A percentile compares a stretch with the other conserved stretches of the same genome.
Conservation (phyloP, 2,329 filamentous ascomycete genomes). For the Aspergillus candidus region DNA sequence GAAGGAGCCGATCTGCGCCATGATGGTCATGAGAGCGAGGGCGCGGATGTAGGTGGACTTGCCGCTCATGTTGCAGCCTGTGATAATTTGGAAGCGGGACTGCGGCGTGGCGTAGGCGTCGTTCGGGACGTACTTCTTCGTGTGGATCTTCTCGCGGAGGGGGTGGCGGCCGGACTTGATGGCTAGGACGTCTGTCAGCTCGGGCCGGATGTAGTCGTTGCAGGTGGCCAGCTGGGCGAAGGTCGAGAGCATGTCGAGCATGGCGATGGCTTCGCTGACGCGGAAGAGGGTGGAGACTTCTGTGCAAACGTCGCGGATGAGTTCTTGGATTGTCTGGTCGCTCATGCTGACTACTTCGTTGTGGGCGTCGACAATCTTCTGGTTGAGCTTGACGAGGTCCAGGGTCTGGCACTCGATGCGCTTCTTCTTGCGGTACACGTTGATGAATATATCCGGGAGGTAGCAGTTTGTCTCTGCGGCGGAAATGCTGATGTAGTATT, state of each 20-base stretch:
- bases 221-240: constrained; percentile 70
- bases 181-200: constrained; percentile 62
- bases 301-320: constrained; percentile 66
- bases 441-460: constrained; percentile 69
- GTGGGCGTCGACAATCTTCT: constrained; percentile 70
- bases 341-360: constrained; percentile 79
- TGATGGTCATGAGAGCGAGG: constrained; percentile 76
- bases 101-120: constrained; percentile 80
- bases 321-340: constrained; percentile 64
- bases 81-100: constrained; percentile 84
- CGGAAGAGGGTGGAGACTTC: constrained; percentile 71
- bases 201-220: constrained; percentile 62
- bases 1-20: constrained; percentile 90
- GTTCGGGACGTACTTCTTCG: constrained; percentile 71
- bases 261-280: constrained; percentile 76
- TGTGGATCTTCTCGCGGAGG: constrained; percentile 66
- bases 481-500: constrained; percentile 70
- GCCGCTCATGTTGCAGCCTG: constrained; percentile 96
- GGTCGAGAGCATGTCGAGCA: constrained; percentile 77
- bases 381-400: constrained; percentile 72
- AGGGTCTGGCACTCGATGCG: constrained; percentile 83
- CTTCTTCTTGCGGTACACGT: constrained; percentile 65
- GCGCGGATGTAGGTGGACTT: constrained; percentile 93
- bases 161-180: constrained; percentile 72
- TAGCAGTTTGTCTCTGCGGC: constrained; percentile 53